Conservation (phyloP, 352 stramenopile genomes). For the Globisporangium nunn region DNA sequence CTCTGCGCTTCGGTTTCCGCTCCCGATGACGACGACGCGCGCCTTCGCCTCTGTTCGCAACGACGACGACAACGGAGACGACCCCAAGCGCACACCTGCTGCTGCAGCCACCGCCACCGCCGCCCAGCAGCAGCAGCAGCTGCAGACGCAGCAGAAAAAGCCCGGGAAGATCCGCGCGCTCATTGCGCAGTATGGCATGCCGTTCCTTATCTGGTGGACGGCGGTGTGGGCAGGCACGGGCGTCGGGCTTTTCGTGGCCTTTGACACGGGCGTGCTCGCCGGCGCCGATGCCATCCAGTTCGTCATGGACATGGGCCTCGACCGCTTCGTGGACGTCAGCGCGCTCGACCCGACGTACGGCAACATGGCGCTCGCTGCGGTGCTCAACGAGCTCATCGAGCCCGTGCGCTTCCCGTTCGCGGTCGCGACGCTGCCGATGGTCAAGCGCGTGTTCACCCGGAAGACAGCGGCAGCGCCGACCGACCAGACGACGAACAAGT, state of each 20-base stretch:
- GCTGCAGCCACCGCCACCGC: too few species aligned
- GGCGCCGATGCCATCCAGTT: slow-evolving; percentile 76
- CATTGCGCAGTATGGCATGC: slow-evolving; percentile 80
- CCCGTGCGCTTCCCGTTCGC: slow-evolving; percentile 79
- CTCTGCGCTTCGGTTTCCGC: background rate
- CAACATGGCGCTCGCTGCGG: slow-evolving; percentile 79
- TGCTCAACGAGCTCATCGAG: slow-evolving; percentile 84
- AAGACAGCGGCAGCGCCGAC: slow-evolving; percentile 20
- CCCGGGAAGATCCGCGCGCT: slow-evolving; percentile 68
- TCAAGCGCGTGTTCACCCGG: slow-evolving; percentile 64
- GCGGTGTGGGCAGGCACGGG: slow-evolving; percentile 67
- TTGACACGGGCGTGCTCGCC: slow-evolving; percentile 62
- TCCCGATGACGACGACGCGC: background rate
- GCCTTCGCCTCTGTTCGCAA: background rate
- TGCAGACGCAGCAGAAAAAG: slow-evolving; percentile 35
- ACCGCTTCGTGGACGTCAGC: slow-evolving; percentile 67
- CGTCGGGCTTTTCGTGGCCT: slow-evolving; percentile 65
- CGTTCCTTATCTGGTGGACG: slow-evolving; percentile 82
- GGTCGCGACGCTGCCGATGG: slow-evolving; percentile 68
- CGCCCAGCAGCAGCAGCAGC: background rate
- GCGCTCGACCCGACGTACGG: slow-evolving; percentile 78
- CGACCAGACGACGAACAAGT: too few species aligned
- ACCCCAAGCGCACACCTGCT: background rate
- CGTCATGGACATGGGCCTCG: slow-evolving; percentile 75
- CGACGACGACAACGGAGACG: background rate